Evolutionary conservation across 2,329 filamentous ascomycete species (phyloP).

Genomic region (Botryosphaeria dothidea): DNA sequence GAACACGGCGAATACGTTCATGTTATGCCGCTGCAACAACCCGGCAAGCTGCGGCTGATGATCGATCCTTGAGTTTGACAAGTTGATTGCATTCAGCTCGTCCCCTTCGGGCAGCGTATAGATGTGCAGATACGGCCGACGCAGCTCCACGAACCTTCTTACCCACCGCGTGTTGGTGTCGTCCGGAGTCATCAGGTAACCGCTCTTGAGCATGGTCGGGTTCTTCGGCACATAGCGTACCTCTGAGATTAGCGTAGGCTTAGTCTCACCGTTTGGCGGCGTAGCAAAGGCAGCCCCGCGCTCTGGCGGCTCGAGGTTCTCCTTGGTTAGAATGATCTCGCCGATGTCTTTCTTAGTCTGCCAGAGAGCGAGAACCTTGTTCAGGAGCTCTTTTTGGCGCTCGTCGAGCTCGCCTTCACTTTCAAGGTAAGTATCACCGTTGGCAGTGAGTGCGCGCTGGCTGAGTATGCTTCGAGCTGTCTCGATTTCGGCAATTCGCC

Average conservation of each 20-base stretch:
- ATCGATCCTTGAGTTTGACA: conserved; percentile 88
- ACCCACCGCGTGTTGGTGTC: conserved; percentile 82
- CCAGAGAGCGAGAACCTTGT: conserved; percentile 67
- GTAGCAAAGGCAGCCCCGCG: conserved; percentile 56
- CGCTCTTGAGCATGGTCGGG: conserved; percentile 70
- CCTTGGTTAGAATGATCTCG: conserved; percentile 48
- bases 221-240: conserved; percentile 81
- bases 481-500: conserved; percentile 77
- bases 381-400: conserved; percentile 44
- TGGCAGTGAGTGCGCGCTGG: conserved; percentile 43
- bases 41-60: conserved; percentile 85
- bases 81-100: conserved; percentile 84
- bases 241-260: conserved; percentile 70
- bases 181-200: conserved; percentile 84
- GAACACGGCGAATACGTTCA: conserved; percentile 86
- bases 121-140: conserved; percentile 88
- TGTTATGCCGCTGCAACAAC: conserved; percentile 54
- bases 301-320: conserved; percentile 66
- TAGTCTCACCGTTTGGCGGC: conserved; percentile 43
- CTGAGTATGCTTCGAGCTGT: conserved; percentile 68
- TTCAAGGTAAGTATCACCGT: conserved; percentile 18
- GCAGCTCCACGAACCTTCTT: conserved; percentile 88
- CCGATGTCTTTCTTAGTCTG: conserved; percentile 44
- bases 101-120: conserved; percentile 84
- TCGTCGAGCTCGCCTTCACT: conserved; percentile 28